Percentiles rank a stretch among this genome's conserved stretches.
phyloP scores from a whole-genome alignment of 345 rosid genomes.

The Conringia planisiliqua region DNA sequence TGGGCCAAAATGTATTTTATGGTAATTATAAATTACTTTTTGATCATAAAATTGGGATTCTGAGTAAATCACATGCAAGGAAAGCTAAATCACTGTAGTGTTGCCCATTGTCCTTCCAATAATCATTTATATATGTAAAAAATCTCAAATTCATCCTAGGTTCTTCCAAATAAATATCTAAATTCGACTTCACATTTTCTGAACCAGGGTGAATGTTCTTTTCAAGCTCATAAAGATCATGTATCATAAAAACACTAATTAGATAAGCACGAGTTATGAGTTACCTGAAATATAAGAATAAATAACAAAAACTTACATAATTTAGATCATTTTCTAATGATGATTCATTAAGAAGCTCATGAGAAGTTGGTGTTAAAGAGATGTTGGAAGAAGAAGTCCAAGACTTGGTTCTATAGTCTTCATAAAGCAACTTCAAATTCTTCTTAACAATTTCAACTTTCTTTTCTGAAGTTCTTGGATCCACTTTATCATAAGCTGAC shows the following conservation, averaged over 20 bases:
- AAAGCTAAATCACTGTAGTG: too few species aligned
- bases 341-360: too few species aligned
- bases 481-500: neutral
- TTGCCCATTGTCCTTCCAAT: too few species aligned
- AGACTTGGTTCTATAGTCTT: neutral
- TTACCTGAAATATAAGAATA: neutral
- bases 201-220: neutral
- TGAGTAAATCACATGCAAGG: too few species aligned
- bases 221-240: neutral
- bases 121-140: too few species aligned
- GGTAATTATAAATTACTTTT: too few species aligned
- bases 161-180: neutral
- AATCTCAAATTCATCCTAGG: neutral
- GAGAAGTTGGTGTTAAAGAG: too few species aligned
- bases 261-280: too few species aligned
- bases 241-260: neutral
- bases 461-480: neutral
- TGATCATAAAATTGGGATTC: too few species aligned
- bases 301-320: neutral
- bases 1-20: too few species aligned
- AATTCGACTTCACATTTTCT: neutral
- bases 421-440: neutral
- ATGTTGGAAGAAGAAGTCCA: neutral
- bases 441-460: neutral
- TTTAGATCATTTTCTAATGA: neutral